A percentile compares a stretch with the other conserved stretches of the same genome.
Evolutionary conservation across 805 yeast genomes (phyloP).

Genomic region (Candida cerambycidarum): DNA sequence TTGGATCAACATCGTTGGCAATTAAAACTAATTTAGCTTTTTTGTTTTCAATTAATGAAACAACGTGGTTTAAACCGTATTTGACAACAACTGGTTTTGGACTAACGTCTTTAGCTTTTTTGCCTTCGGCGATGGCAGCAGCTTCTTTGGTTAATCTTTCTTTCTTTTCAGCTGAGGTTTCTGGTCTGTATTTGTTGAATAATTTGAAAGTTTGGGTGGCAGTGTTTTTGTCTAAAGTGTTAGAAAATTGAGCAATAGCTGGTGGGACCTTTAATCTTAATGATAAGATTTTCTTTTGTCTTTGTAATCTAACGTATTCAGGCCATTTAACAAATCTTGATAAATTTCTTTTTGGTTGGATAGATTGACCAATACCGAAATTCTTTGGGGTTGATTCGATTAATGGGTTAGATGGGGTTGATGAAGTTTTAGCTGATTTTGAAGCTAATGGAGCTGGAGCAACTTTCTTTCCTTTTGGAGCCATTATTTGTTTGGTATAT

Average conservation of each 20-base stretch:
- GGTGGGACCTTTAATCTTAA: constrained; percentile 99
- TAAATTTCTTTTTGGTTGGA: constrained; percentile 96
- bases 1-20: constrained; percentile 99
- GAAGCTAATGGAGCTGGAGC: constrained; percentile 49
- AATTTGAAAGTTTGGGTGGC: constrained; percentile 96
- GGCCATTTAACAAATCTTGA: constrained; percentile 99
- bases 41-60: constrained; percentile 95
- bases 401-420: constrained; percentile 69
- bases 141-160: constrained; percentile 99
- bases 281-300: constrained; percentile 95
- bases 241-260: constrained; percentile 93
- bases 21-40: constrained; percentile 96
- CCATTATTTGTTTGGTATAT: constrained; percentile 7
- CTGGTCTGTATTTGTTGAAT: constrained; percentile 99
- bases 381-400: constrained; percentile 86
- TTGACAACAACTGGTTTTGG: constrained; percentile 96
- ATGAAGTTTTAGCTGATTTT: constrained; percentile 28
- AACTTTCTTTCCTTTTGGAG: constrained; percentile 34
- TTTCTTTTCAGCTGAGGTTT: constrained; percentile 95
- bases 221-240: constrained; percentile 97
- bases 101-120: constrained; percentile 94
- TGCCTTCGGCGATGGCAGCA: constrained; percentile 98
- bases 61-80: constrained; percentile 99
- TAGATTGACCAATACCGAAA: constrained; percentile 94
- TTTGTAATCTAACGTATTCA: constrained; percentile 95